phyloP scores from a whole-genome alignment of 805 yeast genomes.

The Lachancea mirantina region DNA sequence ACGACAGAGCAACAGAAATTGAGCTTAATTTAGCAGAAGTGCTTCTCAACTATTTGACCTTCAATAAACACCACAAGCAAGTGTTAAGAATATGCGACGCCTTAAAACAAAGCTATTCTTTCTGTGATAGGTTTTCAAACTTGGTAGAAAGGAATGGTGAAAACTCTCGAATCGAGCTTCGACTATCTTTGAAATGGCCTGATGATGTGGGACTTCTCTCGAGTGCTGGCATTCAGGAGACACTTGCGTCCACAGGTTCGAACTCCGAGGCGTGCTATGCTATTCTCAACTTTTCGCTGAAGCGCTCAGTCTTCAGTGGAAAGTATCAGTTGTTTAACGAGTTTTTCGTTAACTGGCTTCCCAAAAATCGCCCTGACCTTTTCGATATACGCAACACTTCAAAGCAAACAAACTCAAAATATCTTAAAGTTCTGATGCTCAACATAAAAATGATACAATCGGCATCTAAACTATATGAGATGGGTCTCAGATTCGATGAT shows the following conservation, averaged over 20 bases:
- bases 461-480: constrained; percentile 19
- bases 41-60: constrained; percentile 21
- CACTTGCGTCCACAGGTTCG: too few relatives aligned
- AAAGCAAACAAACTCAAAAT: constrained; percentile 16
- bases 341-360: constrained; percentile 15
- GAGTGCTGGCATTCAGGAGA: neutral
- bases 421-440: constrained; percentile 25
- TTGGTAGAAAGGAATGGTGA: too few relatives aligned
- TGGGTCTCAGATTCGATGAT: constrained; percentile 12
- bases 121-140: too few relatives aligned
- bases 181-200: too few relatives aligned
- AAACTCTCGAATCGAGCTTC: too few relatives aligned
- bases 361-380: constrained; percentile 14
- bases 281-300: too few relatives aligned
- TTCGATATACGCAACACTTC: constrained; percentile 21
- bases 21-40: constrained; percentile 20
- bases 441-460: constrained; percentile 18
- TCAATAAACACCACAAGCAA: constrained; percentile 22
- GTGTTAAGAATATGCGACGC: constrained; percentile 11
- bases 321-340: constrained; percentile 13
- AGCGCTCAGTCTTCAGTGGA: too few relatives aligned
- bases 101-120: neutral
- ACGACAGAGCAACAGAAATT: constrained; percentile 4
- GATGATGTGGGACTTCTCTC: too few relatives aligned
- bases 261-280: too few relatives aligned